Evolutionary conservation across 352 stramenopile species (phyloP).

Genomic region (Globisporangium polare): DNA sequence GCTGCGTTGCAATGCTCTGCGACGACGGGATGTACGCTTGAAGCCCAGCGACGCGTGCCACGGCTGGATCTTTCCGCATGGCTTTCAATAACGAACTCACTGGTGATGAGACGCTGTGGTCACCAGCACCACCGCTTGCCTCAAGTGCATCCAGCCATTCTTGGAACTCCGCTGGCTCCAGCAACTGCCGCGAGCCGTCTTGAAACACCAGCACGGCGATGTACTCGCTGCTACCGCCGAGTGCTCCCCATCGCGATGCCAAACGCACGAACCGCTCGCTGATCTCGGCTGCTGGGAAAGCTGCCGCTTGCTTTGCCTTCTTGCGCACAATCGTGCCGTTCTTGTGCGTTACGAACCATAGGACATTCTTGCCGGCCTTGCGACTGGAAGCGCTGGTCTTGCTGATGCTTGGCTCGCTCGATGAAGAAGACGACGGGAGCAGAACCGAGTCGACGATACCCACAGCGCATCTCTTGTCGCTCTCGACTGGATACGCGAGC

Average conservation of each 20-base stretch:
- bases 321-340: slow-evolving; percentile 40
- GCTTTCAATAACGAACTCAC: neutral
- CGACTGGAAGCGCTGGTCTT: neutral
- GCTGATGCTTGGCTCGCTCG: neutral
- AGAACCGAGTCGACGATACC: slow-evolving; percentile 41
- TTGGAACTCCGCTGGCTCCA: slow-evolving; percentile 18
- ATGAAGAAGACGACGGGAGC: slow-evolving; percentile 9
- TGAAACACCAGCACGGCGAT: slow-evolving; percentile 18
- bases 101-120: neutral
- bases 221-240: neutral
- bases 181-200: slow-evolving; percentile 6
- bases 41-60: slow-evolving; percentile 13
- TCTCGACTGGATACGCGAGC: slow-evolving; percentile 22
- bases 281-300: slow-evolving; percentile 27
- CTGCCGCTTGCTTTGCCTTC: slow-evolving; percentile 19
- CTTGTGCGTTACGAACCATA: slow-evolving; percentile 55
- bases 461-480: slow-evolving; percentile 24
- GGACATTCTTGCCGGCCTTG: neutral
- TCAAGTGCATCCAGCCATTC: slow-evolving; percentile 22
- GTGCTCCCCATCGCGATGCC: slow-evolving; percentile 16
- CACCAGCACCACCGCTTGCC: too few species aligned
- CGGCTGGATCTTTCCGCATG: neutral
- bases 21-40: slow-evolving; percentile 19
- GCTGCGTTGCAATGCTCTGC: neutral
- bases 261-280: slow-evolving; percentile 45